phyloP scores from a whole-genome alignment of 306 rosid genomes.

The Prunus kanzakura region DNA sequence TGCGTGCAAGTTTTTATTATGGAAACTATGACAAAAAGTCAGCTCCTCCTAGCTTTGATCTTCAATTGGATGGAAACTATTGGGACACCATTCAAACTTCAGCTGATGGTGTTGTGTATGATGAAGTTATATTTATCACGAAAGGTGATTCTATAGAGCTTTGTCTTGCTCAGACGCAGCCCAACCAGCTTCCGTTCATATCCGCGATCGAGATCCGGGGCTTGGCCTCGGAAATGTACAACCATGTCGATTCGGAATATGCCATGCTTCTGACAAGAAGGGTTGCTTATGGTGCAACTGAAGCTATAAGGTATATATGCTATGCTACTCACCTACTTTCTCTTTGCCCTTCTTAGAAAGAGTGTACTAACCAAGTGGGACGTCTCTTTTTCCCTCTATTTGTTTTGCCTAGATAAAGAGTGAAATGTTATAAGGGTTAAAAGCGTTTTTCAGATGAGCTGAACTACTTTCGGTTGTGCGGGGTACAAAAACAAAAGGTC shows the following conservation, averaged over 20 bases:
- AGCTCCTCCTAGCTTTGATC: slow-evolving; percentile 43
- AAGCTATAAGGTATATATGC: slow-evolving; percentile 29
- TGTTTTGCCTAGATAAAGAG: no score
- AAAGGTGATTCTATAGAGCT: slow-evolving; percentile 32
- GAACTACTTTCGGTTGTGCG: no score
- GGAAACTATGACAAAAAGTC: slow-evolving; percentile 46
- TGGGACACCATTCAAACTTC: slow-evolving; percentile 32
- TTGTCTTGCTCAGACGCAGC: slow-evolving; percentile 45
- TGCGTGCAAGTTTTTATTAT: slow-evolving; percentile 43
- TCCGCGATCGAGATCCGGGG: slow-evolving; percentile 42
- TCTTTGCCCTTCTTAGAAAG: no score
- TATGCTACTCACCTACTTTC: neutral
- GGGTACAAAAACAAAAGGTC: no score
- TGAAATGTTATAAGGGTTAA: no score
- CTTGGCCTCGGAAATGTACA: slow-evolving; percentile 38
- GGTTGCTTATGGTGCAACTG: slow-evolving; percentile 35
- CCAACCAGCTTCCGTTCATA: slow-evolving; percentile 46
- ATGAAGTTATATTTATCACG: slow-evolving; percentile 34
- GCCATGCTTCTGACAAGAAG: slow-evolving; percentile 30
- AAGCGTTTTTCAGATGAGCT: no score
- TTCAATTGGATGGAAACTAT: slow-evolving; percentile 39
- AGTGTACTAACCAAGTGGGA: no score
- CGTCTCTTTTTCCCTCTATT: no score
- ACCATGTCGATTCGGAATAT: slow-evolving; percentile 18
- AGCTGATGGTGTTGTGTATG: neutral